phyloP scores from a whole-genome alignment of 1,284 basidiomycete species.

The Ustanciosporium gigantosporum region DNA sequence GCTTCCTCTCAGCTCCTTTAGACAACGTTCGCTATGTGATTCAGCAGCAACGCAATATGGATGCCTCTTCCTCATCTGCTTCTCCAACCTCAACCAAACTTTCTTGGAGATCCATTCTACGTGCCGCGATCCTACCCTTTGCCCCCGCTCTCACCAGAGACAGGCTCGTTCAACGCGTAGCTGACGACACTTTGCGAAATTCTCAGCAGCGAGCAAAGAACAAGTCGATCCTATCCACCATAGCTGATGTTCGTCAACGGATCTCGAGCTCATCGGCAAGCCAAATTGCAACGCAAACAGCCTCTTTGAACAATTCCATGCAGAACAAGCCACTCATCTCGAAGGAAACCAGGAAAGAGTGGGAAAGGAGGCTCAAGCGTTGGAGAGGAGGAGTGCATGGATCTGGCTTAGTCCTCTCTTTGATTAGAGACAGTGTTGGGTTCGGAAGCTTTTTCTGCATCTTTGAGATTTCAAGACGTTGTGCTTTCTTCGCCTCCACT shows the following conservation, averaged over 20 bases:
- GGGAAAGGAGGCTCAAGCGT: constrained; percentile 46
- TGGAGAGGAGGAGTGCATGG: constrained; percentile 56
- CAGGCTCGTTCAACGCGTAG: constrained; percentile 39
- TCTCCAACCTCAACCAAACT: constrained; percentile 1
- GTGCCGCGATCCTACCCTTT: constrained; percentile 58
- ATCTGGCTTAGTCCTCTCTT: constrained; percentile 55
- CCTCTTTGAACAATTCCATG: background rate
- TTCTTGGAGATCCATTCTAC: constrained; percentile 53
- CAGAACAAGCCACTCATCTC: constrained; percentile 5
- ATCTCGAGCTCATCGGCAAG: constrained; percentile 5
- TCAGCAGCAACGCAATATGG: constrained; percentile 26
- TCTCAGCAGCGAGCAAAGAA: constrained; percentile 14
- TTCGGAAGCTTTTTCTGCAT: constrained; percentile 61
- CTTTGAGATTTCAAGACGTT: constrained; percentile 60
- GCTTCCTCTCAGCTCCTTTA: constrained; percentile 62
- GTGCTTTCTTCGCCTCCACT: constrained; percentile 53
- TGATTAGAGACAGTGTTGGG: constrained; percentile 60
- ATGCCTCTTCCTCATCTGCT: background rate
- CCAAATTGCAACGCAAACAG: constrained; percentile 2
- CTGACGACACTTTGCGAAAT: constrained; percentile 29
- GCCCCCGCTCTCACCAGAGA: constrained; percentile 36
- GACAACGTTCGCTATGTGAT: constrained; percentile 63
- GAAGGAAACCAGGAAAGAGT: constrained; percentile 46
- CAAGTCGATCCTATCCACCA: background rate
- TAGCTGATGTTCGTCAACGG: background rate